A percentile compares a stretch with the other conserved stretches of the same genome.
These are phyloP conservation scores for Eragrostis tef DNA, from an alignment of 202 grass and related monocot genomes.

Conservation along the genomic window DNA sequence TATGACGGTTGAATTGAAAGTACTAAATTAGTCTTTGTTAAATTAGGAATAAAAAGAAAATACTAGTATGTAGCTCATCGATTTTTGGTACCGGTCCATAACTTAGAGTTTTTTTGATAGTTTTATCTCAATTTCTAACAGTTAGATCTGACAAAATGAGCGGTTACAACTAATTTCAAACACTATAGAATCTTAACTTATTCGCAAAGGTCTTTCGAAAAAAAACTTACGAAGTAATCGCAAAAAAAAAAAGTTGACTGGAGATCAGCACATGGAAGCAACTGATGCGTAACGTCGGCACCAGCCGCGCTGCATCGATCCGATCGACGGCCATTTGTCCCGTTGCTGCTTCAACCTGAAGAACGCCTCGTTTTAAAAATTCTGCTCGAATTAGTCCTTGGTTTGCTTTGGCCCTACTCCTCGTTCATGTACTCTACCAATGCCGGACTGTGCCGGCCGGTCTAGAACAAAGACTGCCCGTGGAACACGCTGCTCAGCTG, in stretches of 20 bases:
- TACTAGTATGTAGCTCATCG: too few species aligned
- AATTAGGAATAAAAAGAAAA: too few species aligned
- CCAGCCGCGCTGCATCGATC: neutral
- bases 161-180: too few species aligned
- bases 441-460: neutral
- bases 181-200: too few species aligned
- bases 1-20: too few species aligned
- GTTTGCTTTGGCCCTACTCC: neutral
- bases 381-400: neutral
- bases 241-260: neutral
- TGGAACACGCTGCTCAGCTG: neutral
- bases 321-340: slow-evolving; percentile 7
- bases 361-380: neutral
- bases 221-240: too few species aligned
- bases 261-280: neutral
- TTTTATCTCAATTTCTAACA: too few species aligned
- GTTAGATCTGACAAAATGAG: too few species aligned
- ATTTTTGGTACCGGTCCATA: too few species aligned
- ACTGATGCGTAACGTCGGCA: neutral
- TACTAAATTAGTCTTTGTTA: too few species aligned
- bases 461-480: neutral
- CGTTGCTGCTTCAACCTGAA: neutral
- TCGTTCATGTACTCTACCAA: neutral
- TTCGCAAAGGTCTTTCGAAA: too few species aligned
- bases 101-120: too few species aligned